Conservation (phyloP, 2,329 filamentous ascomycete genomes). For the Gliomastix tumulicola region DNA sequence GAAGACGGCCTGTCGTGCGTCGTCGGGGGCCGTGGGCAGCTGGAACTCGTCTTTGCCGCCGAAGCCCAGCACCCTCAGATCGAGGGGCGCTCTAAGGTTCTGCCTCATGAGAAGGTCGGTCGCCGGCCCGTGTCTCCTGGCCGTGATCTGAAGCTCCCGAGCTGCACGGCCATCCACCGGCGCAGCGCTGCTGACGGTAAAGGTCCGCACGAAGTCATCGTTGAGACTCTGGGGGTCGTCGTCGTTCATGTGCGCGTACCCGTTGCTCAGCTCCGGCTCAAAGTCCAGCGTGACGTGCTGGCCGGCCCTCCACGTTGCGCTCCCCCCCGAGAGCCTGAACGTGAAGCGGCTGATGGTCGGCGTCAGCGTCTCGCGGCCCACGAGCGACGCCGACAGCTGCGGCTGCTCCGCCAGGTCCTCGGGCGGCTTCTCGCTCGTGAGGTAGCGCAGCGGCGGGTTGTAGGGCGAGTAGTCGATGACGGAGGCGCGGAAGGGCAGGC, state of each 20-base stretch:
- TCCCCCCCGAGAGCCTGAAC: conserved; percentile 26
- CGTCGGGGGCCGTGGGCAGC: conserved; percentile 14
- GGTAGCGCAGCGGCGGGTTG: conserved; percentile 64
- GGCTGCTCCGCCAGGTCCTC: background rate
- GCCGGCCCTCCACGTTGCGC: conserved; percentile 51
- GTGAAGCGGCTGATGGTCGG: conserved; percentile 61
- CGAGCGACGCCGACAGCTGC: conserved; percentile 42
- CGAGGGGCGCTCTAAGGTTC: conserved; percentile 44
- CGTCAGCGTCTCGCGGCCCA: conserved; percentile 53
- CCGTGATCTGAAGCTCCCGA: conserved; percentile 66
- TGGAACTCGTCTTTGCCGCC: conserved; percentile 51
- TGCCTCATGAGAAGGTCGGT: conserved; percentile 59
- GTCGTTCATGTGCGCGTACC: conserved; percentile 79
- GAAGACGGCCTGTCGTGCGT: conserved; percentile 40
- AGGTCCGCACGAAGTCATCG: conserved; percentile 77
- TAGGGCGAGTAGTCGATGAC: conserved; percentile 63
- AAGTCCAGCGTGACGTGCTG: conserved; percentile 78
- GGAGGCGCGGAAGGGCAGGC: conserved; percentile 61
- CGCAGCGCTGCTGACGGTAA: conserved; percentile 66
- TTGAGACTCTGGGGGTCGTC: conserved; percentile 74
- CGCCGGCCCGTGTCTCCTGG: conserved; percentile 60
- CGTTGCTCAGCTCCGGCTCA: conserved; percentile 57
- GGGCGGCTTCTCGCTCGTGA: conserved; percentile 46
- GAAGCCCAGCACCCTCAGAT: conserved; percentile 65
- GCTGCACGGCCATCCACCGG: conserved; percentile 22